Base-by-base conservation (phyloP, 2,329 filamentous ascomycete genomes). In the Hirsutella rhossiliensis region DNA sequence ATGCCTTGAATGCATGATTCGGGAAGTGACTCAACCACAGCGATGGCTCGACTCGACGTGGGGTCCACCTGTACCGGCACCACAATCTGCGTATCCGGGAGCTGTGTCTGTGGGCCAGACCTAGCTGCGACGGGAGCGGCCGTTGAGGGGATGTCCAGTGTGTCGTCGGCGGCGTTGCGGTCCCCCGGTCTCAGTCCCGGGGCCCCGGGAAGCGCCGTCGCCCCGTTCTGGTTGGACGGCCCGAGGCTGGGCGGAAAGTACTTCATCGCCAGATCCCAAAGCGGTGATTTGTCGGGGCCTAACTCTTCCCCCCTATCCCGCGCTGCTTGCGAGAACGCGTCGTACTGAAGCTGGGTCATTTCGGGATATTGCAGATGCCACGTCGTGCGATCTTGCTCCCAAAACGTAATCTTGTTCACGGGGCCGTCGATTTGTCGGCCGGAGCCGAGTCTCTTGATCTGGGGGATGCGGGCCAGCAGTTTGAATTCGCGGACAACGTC, bases 1-100 rank as follows among this genome's bases (percentile, higher is more conserved):
- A 86, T 72, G 19, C 72, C 72, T 1, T 72, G 65, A 7, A 84
- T 68, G 47, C 77, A 72, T 0, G 88, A 95, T 13, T 77, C 78
- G 0, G 72, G 54, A 0, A 80, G 72, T 0, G 82, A 81, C 13
- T 76, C 74, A 13, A 95, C 65, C 44, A 77, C 75, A 8, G 84
- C 87, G 2, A 87, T 69, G 3, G 69, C 61, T 11, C 62, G 62
- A 47, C 65, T 69, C 5, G 64, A 54, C 1, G 50, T 50, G 11
- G 54, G 54, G 18, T 60, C 55, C 3, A 54, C 49, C 34, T 56
- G 57, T 11, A 65, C 44, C 6, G 65, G 61, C 19, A 67, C 57
- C 12, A 63, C 54, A 7, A 63, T 58, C 31, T 62, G 60, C 2
- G 58, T 57, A 11, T 64, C 62, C 1, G 58, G 57, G 12, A 60